These are phyloP conservation scores for Alternaria sp. DNA, from an alignment of 2,329 filamentous ascomycete genomes.

Conservation along the genomic window DNA sequence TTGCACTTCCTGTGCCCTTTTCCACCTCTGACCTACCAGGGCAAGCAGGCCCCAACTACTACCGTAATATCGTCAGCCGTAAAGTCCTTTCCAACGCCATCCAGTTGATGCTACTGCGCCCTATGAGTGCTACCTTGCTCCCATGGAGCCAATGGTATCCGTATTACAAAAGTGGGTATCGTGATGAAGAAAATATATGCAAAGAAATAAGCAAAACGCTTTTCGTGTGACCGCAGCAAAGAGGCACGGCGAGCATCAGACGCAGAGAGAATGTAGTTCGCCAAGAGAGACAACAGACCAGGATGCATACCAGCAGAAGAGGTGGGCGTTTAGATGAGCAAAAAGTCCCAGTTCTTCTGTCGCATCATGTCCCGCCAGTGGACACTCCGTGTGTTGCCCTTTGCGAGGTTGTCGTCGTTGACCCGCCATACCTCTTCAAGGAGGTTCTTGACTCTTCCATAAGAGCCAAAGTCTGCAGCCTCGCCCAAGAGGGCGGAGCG, in stretches of 20 bases:
- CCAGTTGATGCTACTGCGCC: conserved; percentile 36
- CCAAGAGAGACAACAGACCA: conserved; percentile 42
- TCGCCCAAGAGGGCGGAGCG: conserved; percentile 79
- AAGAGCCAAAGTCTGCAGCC: conserved; percentile 79
- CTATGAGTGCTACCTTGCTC: conserved; percentile 36
- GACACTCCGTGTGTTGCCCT: conserved; percentile 69
- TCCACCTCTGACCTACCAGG: conserved; percentile 28
- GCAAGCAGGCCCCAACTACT: conserved; percentile 11
- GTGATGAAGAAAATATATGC: conserved; percentile 47
- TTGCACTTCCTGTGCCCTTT: conserved; percentile 25
- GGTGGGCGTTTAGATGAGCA: conserved; percentile 72
- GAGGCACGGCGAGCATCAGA: conserved; percentile 17
- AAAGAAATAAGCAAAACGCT: conserved; percentile 47
- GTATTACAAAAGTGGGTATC: conserved; percentile 55
- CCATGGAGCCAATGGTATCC: conserved; percentile 36
- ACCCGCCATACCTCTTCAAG: conserved; percentile 82
- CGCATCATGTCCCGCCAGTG: conserved; percentile 97
- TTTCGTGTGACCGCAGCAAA: conserved; percentile 22
- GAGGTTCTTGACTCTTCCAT: conserved; percentile 81
- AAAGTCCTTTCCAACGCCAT: conserved; percentile 38
- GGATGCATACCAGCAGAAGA: conserved; percentile 51
- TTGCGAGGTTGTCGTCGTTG: conserved; percentile 68
- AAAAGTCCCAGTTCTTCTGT: conserved; percentile 88
- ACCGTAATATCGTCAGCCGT: conserved; percentile 41
- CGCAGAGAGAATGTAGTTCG: conserved; percentile 35